Conservation (phyloP, 257 asterid genomes). For the Eucommia ulmoides region DNA sequence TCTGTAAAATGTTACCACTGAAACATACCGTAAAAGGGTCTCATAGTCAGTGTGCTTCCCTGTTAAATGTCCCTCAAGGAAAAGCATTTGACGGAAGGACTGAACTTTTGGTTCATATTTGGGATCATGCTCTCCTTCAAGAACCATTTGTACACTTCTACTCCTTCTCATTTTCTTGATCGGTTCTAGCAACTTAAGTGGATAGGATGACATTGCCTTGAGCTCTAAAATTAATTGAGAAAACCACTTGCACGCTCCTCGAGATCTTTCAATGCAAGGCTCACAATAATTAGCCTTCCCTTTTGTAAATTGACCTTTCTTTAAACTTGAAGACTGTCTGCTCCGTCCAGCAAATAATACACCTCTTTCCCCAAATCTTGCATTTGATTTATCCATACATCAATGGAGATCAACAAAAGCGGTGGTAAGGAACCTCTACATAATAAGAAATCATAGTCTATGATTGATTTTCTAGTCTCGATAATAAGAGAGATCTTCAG, state of each 20-base stretch:
- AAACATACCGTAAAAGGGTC: slow-evolving; percentile 45
- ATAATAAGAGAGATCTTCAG: too few species aligned
- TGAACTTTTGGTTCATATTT: slow-evolving; percentile 39
- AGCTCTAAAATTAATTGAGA: slow-evolving; percentile 2
- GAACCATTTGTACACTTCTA: slow-evolving; percentile 19
- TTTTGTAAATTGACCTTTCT: slow-evolving; percentile 13
- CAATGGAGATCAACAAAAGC: too few species aligned
- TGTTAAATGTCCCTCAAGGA: slow-evolving; percentile 27
- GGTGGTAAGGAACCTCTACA: too few species aligned
- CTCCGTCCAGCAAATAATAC: slow-evolving; percentile 16
- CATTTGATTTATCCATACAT: slow-evolving; percentile 46
- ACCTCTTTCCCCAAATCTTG: slow-evolving; percentile 25
- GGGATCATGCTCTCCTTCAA: slow-evolving; percentile 41
- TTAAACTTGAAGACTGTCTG: slow-evolving; percentile 7
- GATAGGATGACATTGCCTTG: slow-evolving; percentile 23
- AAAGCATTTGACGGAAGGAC: slow-evolving; percentile 42
- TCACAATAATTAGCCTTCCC: slow-evolving; percentile 15
- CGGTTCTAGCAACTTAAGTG: slow-evolving; percentile 19
- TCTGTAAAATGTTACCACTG: too few species aligned
- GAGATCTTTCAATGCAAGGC: slow-evolving; percentile 41
- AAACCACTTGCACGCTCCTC: slow-evolving; percentile 9
- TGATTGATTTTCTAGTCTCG: too few species aligned
- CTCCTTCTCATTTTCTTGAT: slow-evolving; percentile 17
- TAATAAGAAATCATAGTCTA: too few species aligned
- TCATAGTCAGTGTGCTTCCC: slow-evolving; percentile 45